Percentiles rank a stretch among this genome's conserved stretches.
Evolutionary conservation across 2,329 filamentous ascomycete species (phyloP).

Genomic region (Fusarium euwallaceae): DNA sequence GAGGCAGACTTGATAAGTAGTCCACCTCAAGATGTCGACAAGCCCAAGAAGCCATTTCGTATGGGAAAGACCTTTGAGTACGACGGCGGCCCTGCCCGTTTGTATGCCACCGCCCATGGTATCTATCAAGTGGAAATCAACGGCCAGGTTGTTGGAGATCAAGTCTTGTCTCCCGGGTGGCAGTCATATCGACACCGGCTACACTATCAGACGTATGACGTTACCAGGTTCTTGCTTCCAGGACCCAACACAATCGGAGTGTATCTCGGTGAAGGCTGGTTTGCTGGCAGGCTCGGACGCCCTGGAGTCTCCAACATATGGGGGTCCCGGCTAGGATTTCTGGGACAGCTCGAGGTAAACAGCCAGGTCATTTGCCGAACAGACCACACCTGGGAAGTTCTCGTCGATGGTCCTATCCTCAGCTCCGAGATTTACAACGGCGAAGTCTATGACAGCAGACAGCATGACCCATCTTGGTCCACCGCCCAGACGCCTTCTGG

Average conservation of each 20-base stretch:
- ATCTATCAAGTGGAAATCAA: neutral
- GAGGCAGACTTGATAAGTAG: neutral
- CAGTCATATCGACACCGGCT: neutral
- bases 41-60: neutral
- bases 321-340: neutral
- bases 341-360: neutral
- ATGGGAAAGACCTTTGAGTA: neutral
- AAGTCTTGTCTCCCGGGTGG: neutral
- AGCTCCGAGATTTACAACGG: neutral
- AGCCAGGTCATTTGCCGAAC: neutral
- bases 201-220: neutral
- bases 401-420: neutral
- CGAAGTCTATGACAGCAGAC: neutral
- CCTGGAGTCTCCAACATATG: neutral
- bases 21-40: neutral
- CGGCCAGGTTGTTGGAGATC: neutral
- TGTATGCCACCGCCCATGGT: neutral
- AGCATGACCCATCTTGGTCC: neutral
- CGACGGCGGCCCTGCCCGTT: neutral
- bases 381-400: neutral
- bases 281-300: neutral
- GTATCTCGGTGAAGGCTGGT: neutral
- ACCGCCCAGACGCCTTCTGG: neutral
- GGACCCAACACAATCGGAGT: neutral
- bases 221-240: neutral